Percentiles rank a stretch among this genome's conserved stretches.
Evolutionary conservation across 495 filamentous ascomycete species (phyloP).

Genomic region (Pyrenula massariospora): DNA sequence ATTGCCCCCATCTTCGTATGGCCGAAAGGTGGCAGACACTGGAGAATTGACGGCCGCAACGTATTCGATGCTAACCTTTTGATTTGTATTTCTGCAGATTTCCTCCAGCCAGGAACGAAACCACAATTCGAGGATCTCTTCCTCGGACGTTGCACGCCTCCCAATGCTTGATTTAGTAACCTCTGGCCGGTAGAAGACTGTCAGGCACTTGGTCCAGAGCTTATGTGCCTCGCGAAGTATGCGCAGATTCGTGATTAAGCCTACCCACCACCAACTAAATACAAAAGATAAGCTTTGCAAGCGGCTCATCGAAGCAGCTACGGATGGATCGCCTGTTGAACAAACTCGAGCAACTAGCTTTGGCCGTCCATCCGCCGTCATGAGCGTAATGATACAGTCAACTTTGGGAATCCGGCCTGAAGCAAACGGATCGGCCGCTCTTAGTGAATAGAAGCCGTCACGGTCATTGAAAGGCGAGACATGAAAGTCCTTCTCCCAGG

Average conservation of each 20-base stretch:
- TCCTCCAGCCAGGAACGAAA: not conserved
- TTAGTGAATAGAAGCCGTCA: constrained; percentile 43
- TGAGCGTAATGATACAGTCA: not conserved
- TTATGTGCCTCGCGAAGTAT: not conserved
- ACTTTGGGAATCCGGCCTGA: not conserved
- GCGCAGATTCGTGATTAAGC: not conserved
- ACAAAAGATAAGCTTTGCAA: not conserved
- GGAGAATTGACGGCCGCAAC: not conserved
- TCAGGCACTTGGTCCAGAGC: not conserved
- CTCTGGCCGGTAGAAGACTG: not conserved
- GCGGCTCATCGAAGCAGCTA: not conserved
- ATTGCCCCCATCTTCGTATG: not conserved
- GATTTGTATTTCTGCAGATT: not conserved
- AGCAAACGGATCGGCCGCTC: constrained; percentile 27
- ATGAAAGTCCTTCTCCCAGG: constrained; percentile 55
- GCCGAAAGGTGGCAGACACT: not conserved
- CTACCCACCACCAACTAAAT: not conserved
- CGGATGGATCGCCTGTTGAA: not conserved
- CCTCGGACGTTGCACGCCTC: not conserved
- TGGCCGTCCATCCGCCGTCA: not conserved
- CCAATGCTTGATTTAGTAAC: not conserved
- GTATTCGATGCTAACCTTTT: not conserved
- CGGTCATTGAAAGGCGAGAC: constrained; percentile 62
- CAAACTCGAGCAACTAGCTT: not conserved
- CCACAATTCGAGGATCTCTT: not conserved